Percentiles rank a stretch among this genome's conserved stretches.
These are phyloP conservation scores for Pochonia chlamydosporia DNA, from an alignment of 2,329 filamentous ascomycete species.

Conservation along the genomic window DNA sequence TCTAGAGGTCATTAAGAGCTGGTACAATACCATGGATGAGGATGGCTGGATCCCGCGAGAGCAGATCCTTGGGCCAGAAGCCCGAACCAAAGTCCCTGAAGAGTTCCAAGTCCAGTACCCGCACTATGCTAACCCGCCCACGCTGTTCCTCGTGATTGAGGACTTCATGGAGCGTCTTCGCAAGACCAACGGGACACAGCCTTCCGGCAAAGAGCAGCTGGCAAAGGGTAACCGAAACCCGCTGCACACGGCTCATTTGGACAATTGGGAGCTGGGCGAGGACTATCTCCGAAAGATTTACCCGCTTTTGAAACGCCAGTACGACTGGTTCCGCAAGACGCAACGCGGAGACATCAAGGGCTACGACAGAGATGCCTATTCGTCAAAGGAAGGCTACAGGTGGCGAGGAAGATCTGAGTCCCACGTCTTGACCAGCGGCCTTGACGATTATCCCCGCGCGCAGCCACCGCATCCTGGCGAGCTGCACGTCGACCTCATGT, in stretches of 20 bases:
- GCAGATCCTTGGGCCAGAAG: conserved; percentile 88
- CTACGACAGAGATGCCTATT: conserved; percentile 86
- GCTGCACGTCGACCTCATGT: conserved; percentile 89
- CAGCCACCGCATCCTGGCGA: conserved; percentile 94
- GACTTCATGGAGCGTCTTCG: conserved; percentile 75
- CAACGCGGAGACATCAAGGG: conserved; percentile 85
- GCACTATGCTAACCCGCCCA: conserved; percentile 95
- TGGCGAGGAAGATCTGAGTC: conserved; percentile 86
- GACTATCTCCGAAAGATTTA: conserved; percentile 73
- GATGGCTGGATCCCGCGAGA: conserved; percentile 97
- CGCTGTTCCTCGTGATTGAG: conserved; percentile 84
- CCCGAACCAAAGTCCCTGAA: conserved; percentile 84
- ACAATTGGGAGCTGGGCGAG: conserved; percentile 61
- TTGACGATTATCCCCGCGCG: conserved; percentile 93
- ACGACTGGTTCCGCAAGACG: conserved; percentile 90
- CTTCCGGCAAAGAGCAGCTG: conserved; percentile 37
- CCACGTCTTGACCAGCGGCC: conserved; percentile 85
- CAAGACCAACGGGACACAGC: conserved; percentile 42
- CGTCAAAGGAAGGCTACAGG: conserved; percentile 85
- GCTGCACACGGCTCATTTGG: conserved; percentile 58
- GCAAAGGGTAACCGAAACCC: conserved; percentile 29
- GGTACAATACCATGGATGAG: conserved; percentile 93
- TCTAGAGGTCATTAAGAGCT: conserved; percentile 83
- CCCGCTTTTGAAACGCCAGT: conserved; percentile 81
- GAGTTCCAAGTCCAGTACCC: conserved; percentile 97